phyloP scores from a whole-genome alignment of 2,329 filamentous ascomycete genomes.

The Ceratocystis alfenasii region DNA sequence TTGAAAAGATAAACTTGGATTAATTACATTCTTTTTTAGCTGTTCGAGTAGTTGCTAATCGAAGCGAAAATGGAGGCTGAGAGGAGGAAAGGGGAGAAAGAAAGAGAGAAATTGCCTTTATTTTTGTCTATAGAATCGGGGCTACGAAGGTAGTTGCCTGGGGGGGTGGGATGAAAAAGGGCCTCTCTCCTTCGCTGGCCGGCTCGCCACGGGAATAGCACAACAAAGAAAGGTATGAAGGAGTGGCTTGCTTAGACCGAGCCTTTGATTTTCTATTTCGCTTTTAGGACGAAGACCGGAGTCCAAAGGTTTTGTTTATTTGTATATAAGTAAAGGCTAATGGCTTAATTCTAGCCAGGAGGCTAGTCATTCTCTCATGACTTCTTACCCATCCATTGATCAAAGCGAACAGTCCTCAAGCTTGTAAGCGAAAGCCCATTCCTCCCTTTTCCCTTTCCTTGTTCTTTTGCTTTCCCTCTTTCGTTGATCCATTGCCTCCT shows the following conservation, averaged over 20 bases:
- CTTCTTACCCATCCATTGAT: slow-evolving; percentile 8
- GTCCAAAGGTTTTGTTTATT: neutral
- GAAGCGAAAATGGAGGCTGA: neutral
- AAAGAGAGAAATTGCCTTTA: neutral
- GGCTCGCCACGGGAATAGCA: slow-evolving; percentile 2
- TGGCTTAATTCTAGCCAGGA: neutral
- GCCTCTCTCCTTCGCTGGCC: neutral
- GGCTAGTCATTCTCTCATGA: neutral
- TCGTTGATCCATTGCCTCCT: neutral
- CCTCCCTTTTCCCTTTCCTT: neutral
- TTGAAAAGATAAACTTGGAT: neutral
- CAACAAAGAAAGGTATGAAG: neutral
- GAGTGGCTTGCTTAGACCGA: neutral
- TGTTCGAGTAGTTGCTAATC: neutral
- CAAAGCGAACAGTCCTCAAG: neutral
- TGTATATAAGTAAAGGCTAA: neutral
- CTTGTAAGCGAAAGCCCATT: neutral
- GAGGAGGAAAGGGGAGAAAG: neutral
- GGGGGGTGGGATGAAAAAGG: neutral
- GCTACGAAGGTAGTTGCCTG: neutral
- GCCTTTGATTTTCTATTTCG: neutral
- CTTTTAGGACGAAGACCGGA: neutral
- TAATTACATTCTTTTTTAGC: neutral
- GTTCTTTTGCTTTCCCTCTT: neutral
- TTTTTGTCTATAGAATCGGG: neutral